Evolutionary conservation across 805 yeast species (phyloP).

Genomic region (Candida berthetii): DNA sequence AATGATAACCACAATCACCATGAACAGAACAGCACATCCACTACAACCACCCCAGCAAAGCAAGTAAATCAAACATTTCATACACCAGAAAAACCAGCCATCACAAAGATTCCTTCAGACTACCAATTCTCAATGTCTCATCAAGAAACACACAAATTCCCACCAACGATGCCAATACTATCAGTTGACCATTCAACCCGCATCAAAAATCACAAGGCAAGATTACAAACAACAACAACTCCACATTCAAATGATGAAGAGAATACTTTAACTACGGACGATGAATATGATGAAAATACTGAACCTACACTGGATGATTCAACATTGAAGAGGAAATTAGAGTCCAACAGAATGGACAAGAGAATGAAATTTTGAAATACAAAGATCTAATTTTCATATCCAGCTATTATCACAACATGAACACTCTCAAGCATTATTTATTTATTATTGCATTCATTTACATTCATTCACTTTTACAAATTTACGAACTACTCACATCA

Average conservation of each 20-base stretch:
- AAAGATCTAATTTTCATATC: too few species aligned
- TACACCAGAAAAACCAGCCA: background rate
- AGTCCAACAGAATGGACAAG: background rate
- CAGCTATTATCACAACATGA: too few species aligned
- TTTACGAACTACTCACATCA: too few species aligned
- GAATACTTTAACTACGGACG: background rate
- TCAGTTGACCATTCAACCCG: conserved; percentile 2
- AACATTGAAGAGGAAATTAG: background rate
- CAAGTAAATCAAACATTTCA: too few species aligned
- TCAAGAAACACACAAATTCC: conserved; percentile 11
- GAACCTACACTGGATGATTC: background rate
- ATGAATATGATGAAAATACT: background rate
- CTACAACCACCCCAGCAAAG: background rate
- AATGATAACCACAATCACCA: background rate
- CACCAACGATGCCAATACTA: conserved; percentile 14
- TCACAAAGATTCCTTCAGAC: conserved; percentile 7
- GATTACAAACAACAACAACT: background rate
- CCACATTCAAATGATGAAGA: background rate
- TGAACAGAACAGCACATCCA: background rate
- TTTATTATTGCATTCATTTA: background rate
- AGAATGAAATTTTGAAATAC: background rate
- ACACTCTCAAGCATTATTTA: background rate
- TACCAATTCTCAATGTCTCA: conserved; percentile 10
- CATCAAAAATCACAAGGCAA: background rate
- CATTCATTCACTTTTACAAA: too few species aligned